phyloP scores from a whole-genome alignment of 164 flowering plant genomes.

The Cinnamomum chago region DNA sequence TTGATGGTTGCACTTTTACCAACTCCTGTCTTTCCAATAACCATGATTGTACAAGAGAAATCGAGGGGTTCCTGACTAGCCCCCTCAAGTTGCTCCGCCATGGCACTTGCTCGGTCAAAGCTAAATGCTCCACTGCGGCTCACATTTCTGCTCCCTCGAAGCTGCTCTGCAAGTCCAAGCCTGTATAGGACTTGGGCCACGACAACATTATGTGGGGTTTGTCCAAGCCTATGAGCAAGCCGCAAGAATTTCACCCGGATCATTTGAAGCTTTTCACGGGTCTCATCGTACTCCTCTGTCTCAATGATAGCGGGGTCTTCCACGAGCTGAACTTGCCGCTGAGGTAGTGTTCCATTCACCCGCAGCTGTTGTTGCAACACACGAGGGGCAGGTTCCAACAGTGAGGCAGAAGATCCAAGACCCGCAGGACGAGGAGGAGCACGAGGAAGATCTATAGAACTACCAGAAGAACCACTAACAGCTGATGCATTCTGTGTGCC shows the following conservation, averaged over 20 bases:
- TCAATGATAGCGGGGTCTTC: constrained; percentile 75
- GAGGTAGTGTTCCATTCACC: constrained; percentile 61
- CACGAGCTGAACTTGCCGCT: constrained; percentile 43
- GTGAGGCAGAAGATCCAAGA: constrained; percentile 86
- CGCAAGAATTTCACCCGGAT: constrained; percentile 93
- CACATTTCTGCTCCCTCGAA: constrained; percentile 70
- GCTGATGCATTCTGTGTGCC: constrained; percentile 15
- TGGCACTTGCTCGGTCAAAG: constrained; percentile 96
- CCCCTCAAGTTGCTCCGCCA: constrained; percentile 98
- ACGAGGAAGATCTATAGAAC: constrained; percentile 27
- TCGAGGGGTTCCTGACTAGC: constrained; percentile 86
- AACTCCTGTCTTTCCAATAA: constrained; percentile 92
- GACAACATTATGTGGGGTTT: constrained; percentile 97
- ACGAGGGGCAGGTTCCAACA: constrained; percentile 73
- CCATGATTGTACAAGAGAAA: constrained; percentile 95
- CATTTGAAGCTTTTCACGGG: constrained; percentile 95
- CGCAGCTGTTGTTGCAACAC: constrained; percentile 68
- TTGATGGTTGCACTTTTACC: constrained; percentile 99
- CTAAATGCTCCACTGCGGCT: constrained; percentile 88
- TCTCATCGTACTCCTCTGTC: constrained; percentile 83
- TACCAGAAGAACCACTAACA: constrained; percentile 19
- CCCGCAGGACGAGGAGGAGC: constrained; percentile 85
- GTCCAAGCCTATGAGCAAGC: constrained; percentile 97
- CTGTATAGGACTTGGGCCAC: constrained; percentile 97
- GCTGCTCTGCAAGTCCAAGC: constrained; percentile 93